Evolutionary conservation across 2,329 filamentous ascomycete species (phyloP).

Genomic region (Harringtonia lauricola): DNA sequence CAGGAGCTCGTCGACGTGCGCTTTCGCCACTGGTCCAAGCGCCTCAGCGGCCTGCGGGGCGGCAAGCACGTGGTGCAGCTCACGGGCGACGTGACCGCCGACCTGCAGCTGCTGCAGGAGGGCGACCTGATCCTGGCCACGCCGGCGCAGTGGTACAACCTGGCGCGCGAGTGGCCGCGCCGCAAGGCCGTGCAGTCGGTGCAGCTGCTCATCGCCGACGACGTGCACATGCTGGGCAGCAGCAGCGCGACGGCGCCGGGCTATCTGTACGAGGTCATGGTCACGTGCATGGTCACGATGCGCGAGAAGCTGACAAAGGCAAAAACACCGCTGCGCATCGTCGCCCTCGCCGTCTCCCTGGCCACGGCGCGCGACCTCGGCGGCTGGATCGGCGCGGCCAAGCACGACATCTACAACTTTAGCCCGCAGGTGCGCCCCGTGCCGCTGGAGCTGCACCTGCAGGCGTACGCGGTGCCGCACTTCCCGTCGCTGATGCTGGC

Average conservation of each 20-base stretch:
- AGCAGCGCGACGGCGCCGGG: constrained; percentile 68
- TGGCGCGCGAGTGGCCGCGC: constrained; percentile 93
- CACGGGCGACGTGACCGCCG: constrained; percentile 82
- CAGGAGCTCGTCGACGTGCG: constrained; percentile 83
- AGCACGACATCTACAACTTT: constrained; percentile 98
- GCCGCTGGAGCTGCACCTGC: constrained; percentile 85
- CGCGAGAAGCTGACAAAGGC: constrained; percentile 66
- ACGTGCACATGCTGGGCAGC: constrained; percentile 89
- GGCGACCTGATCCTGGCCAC: constrained; percentile 89
- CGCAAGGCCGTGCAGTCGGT: constrained; percentile 91
- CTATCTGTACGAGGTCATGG: constrained; percentile 88
- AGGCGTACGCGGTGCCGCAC: constrained; percentile 91
- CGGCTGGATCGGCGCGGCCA: constrained; percentile 95
- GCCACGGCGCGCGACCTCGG: constrained; percentile 89
- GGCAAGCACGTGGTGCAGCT: constrained; percentile 89
- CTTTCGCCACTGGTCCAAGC: constrained; percentile 73
- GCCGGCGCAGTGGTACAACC: constrained; percentile 86
- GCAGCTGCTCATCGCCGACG: constrained; percentile 86
- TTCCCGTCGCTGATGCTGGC: constrained; percentile 97
- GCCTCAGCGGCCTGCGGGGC: constrained; percentile 60
- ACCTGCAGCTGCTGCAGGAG: constrained; percentile 77
- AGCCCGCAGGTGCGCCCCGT: constrained; percentile 83
- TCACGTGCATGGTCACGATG: constrained; percentile 97
- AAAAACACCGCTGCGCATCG: constrained; percentile 72
- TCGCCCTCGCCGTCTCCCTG: constrained; percentile 84